A percentile compares a stretch with the other conserved stretches of the same genome.
phyloP scores from a whole-genome alignment of 768 basidiomycete species.

The Collybia sordida region DNA sequence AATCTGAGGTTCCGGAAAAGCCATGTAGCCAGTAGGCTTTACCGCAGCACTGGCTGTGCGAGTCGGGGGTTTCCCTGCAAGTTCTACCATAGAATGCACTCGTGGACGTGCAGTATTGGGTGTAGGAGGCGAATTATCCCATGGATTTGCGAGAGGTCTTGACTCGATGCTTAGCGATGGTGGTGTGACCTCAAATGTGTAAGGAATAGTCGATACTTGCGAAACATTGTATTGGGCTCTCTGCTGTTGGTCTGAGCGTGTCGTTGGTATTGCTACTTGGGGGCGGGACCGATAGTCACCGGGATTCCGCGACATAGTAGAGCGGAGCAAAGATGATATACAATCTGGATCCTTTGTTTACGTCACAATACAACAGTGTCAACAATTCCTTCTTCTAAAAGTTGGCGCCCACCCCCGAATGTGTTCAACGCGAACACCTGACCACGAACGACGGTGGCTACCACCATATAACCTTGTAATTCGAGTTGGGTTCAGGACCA shows the following conservation, averaged over 20 bases:
- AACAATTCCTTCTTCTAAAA: no score
- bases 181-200: constrained; percentile 26
- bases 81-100: constrained; percentile 28
- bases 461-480: no score
- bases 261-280: background rate
- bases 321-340: no score
- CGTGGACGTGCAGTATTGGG: constrained; percentile 27
- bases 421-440: no score
- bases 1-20: constrained; percentile 55
- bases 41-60: constrained; percentile 38
- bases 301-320: background rate
- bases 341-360: no score
- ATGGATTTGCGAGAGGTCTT: constrained; percentile 29
- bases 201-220: constrained; percentile 22
- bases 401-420: no score
- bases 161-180: constrained; percentile 15
- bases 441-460: no score
- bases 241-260: no score
- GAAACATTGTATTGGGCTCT: constrained; percentile 1
- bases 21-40: constrained; percentile 21
- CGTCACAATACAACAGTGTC: no score
- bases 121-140: constrained; percentile 27
- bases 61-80: constrained; percentile 25
- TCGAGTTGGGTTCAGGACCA: no score
- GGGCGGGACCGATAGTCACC: background rate